Percentiles rank a stretch among this genome's conserved stretches.
These are phyloP conservation scores for Arabis hirsuta DNA, from an alignment of 345 rosid species.

Conservation along the genomic window DNA sequence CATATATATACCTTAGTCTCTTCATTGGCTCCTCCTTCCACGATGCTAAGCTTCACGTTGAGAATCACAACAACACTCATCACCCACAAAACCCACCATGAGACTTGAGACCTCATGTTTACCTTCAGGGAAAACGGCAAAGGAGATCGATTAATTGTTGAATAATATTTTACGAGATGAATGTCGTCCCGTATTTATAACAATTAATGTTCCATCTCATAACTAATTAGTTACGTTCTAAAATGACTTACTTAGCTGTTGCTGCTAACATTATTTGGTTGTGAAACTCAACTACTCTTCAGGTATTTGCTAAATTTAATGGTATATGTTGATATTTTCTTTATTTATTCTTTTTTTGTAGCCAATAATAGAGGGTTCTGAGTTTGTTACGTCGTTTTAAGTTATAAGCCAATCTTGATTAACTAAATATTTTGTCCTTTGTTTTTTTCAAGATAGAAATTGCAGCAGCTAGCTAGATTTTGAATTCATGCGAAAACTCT, in stretches of 20 bases:
- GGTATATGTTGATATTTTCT: too few relatives aligned
- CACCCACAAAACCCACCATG: background rate
- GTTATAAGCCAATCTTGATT: background rate
- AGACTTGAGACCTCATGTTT: slow-evolving; percentile 4
- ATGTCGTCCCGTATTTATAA: slow-evolving; percentile 12
- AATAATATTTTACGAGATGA: background rate
- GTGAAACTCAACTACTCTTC: background rate
- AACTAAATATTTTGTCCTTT: background rate
- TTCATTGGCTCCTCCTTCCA: slow-evolving; percentile 16
- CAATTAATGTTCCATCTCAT: background rate
- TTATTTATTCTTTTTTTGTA: background rate
- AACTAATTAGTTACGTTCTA: too few relatives aligned
- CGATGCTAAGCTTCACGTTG: slow-evolving; percentile 5
- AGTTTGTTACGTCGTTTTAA: slow-evolving; percentile 10
- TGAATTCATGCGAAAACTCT: too few relatives aligned
- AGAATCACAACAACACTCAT: slow-evolving; percentile 12
- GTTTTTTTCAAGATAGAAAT: background rate
- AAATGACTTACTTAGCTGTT: too few relatives aligned
- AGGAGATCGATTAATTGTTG: slow-evolving; percentile 7
- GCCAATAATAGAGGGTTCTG: slow-evolving; percentile 1
- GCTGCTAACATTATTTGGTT: background rate
- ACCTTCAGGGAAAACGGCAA: background rate
- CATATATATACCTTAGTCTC: slow-evolving; percentile 26
- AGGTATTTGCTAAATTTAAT: background rate
- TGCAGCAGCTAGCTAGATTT: too few relatives aligned